Percentiles rank a stretch among this genome's conserved stretches.
Conservation (phyloP, 2,329 filamentous ascomycete species). For the Dactylonectria estremocensis region DNA sequence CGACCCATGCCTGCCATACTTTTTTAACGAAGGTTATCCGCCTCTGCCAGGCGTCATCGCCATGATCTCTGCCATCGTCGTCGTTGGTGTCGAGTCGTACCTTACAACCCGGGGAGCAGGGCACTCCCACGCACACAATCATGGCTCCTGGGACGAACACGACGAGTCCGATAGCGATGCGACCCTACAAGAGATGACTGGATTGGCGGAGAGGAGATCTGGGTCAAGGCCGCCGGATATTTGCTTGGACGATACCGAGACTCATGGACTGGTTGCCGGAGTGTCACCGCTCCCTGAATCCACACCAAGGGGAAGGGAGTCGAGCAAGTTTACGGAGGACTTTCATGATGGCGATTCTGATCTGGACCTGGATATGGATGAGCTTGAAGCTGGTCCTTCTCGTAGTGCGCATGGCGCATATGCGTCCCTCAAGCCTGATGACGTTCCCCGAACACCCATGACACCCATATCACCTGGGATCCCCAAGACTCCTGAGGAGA, state of each 20-base stretch:
- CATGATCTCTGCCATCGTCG: slow-evolving; percentile 85
- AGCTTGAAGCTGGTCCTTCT: slow-evolving; percentile 65
- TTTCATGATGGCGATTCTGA: slow-evolving; percentile 67
- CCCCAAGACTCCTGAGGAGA: slow-evolving; percentile 66
- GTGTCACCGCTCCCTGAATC: slow-evolving; percentile 72
- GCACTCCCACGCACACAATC: slow-evolving; percentile 72
- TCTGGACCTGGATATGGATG: slow-evolving; percentile 73
- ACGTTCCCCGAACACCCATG: slow-evolving; percentile 45
- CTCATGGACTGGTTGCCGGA: slow-evolving; percentile 70
- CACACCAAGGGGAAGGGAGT: slow-evolving; percentile 57
- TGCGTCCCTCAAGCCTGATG: slow-evolving; percentile 50
- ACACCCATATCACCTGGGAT: slow-evolving; percentile 44
- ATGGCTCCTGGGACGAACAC: slow-evolving; percentile 65
- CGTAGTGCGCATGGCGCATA: slow-evolving; percentile 47
- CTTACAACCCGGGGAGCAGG: slow-evolving; percentile 80
- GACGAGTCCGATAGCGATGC: slow-evolving; percentile 55
- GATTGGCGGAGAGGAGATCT: slow-evolving; percentile 57
- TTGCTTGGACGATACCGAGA: slow-evolving; percentile 66
- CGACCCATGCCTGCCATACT: slow-evolving; percentile 80
- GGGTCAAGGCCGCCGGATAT: slow-evolving; percentile 65
- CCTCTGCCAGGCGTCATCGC: slow-evolving; percentile 87
- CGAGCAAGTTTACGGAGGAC: slow-evolving; percentile 51
- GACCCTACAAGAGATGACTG: slow-evolving; percentile 45
- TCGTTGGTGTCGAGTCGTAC: slow-evolving; percentile 91
- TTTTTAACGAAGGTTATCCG: slow-evolving; percentile 85